Evolutionary conservation across 306 rosid genomes (phyloP).

Genomic region (Astragalus membranaceus): DNA sequence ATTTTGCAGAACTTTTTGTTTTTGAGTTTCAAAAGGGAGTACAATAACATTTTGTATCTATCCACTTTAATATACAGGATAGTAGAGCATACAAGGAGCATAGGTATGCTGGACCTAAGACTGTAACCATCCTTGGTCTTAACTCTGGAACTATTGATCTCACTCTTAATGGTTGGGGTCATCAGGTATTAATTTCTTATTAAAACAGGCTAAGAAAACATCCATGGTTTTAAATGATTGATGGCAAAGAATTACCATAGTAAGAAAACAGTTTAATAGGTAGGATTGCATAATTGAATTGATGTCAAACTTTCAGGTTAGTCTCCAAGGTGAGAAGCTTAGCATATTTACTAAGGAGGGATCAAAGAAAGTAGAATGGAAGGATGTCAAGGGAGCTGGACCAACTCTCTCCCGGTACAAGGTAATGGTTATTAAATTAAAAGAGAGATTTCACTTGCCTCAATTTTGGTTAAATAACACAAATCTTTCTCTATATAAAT

Average conservation of each 20-base stretch:
- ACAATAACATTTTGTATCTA: not conserved
- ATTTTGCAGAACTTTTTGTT: not conserved
- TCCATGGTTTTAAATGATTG: too few relatives aligned
- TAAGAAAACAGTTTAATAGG: not conserved
- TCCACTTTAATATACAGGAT: constrained; percentile 42
- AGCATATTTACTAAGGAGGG: constrained; percentile 47
- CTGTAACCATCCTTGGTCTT: too few relatives aligned
- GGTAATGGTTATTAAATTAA: constrained; percentile 54
- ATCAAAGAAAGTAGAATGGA: constrained; percentile 57
- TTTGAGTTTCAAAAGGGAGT: not conserved
- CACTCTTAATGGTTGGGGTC: too few relatives aligned
- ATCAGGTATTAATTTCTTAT: constrained; percentile 38
- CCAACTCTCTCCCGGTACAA: constrained; percentile 68
- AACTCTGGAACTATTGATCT: too few relatives aligned
- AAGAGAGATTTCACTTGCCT: too few relatives aligned
- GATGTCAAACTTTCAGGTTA: constrained; percentile 40
- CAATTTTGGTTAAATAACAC: too few relatives aligned
- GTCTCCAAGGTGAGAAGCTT: constrained; percentile 53
- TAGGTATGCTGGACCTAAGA: constrained; percentile 92
- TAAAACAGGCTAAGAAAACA: not conserved
- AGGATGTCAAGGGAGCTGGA: constrained; percentile 16
- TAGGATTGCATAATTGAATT: not conserved
- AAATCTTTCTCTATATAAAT: too few relatives aligned
- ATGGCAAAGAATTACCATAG: not conserved
- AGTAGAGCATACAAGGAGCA: too few relatives aligned